Evolutionary conservation across 371 early-diverging fungal genomes (phyloP).

Genomic region (Blakeslea trispora): DNA sequence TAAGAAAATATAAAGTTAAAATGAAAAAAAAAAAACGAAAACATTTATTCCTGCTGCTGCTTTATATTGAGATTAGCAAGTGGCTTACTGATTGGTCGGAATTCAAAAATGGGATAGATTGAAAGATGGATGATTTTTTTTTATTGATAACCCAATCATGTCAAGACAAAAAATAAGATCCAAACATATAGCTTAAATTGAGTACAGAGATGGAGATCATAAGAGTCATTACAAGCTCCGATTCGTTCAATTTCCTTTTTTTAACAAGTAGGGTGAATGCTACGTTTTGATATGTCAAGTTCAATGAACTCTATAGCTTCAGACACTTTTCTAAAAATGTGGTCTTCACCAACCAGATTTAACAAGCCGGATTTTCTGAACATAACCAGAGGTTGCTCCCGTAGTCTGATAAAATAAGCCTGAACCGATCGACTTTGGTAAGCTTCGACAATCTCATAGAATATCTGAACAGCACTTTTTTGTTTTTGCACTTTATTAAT

Average conservation of each 20-base stretch:
- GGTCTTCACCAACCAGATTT: slow-evolving; percentile 62
- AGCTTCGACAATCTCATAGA: slow-evolving; percentile 82
- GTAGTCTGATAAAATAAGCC: slow-evolving; percentile 85
- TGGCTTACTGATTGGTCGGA: slow-evolving; percentile 21
- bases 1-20: slow-evolving; percentile 6
- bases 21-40: slow-evolving; percentile 4
- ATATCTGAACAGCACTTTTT: slow-evolving; percentile 79
- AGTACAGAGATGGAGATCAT: slow-evolving; percentile 11
- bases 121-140: slow-evolving; percentile 18
- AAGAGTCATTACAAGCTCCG: slow-evolving; percentile 17
- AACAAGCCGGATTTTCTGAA: slow-evolving; percentile 74
- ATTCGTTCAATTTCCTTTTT: background rate
- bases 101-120: slow-evolving; percentile 16
- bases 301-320: slow-evolving; percentile 62
- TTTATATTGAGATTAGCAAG: slow-evolving; percentile 16
- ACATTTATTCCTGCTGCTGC: background rate
- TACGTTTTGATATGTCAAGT: slow-evolving; percentile 39
- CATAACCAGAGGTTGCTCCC: slow-evolving; percentile 61
- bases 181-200: slow-evolving; percentile 2
- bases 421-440: slow-evolving; percentile 75
- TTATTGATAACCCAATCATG: slow-evolving; percentile 28
- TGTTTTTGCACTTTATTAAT: background rate
- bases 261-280: slow-evolving; percentile 2
- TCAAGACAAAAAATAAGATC: slow-evolving; percentile 11
- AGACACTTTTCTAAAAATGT: slow-evolving; percentile 65